Evolutionary conservation across 139 green algal genomes (phyloP).

Genomic region (Eudorina sp.): DNA sequence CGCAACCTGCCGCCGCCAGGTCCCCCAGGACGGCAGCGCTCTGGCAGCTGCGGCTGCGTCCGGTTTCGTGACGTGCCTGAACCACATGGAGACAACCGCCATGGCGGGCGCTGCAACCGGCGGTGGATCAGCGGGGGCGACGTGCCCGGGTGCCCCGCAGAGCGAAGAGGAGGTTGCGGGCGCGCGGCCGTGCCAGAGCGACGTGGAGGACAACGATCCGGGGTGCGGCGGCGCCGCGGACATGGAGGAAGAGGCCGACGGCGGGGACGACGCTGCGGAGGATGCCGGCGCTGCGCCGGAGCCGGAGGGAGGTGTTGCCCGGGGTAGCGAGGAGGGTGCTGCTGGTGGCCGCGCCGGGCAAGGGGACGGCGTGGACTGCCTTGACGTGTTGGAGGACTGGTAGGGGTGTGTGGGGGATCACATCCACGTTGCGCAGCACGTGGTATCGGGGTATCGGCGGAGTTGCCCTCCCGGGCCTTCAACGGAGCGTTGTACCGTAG

Average conservation of each 20-base stretch:
- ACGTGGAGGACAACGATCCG: too few species aligned
- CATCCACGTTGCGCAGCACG: too few species aligned
- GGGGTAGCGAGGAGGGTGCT: too few species aligned
- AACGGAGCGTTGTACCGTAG: too few species aligned
- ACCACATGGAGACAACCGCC: conserved; percentile 6
- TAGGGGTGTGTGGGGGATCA: background rate
- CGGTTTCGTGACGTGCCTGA: conserved; percentile 26
- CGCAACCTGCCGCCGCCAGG: conserved; percentile 8
- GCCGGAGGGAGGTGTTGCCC: background rate
- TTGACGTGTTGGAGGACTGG: conserved; percentile 10
- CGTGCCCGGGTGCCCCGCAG: too few species aligned
- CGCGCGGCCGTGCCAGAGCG: too few species aligned
- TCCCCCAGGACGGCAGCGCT: background rate
- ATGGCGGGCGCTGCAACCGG: background rate
- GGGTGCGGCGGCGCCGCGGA: background rate
- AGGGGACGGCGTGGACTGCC: background rate
- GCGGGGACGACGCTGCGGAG: background rate
- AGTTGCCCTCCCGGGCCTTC: too few species aligned
- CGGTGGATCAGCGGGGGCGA: too few species aligned
- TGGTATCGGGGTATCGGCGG: too few species aligned
- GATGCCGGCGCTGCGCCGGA: background rate
- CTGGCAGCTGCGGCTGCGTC: background rate
- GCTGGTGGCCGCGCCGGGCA: background rate
- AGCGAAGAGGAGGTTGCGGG: too few species aligned
- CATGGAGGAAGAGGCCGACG: background rate